Conservation (phyloP, 1,284 basidiomycete species). For the Takashimella koratensis region DNA sequence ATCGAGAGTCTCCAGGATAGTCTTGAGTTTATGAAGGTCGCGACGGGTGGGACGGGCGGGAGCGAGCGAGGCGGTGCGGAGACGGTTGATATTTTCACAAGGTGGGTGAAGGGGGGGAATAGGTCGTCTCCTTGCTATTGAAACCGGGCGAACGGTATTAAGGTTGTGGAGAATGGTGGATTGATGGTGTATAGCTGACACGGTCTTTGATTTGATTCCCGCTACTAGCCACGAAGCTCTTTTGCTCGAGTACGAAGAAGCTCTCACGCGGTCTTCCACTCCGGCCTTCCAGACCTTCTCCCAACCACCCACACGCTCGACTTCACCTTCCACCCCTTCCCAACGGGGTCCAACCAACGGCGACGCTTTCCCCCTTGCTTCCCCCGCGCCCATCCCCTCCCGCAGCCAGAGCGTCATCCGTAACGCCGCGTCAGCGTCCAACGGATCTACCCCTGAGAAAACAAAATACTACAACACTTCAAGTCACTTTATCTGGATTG, state of each 20-base stretch:
- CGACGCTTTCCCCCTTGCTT: neutral
- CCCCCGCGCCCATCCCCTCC: neutral
- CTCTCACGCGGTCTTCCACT: constrained; percentile 66
- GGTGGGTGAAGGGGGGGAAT: too few relatives aligned
- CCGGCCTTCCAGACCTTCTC: constrained; percentile 15
- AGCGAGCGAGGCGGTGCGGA: constrained; percentile 64
- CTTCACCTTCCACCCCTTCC: constrained; percentile 26
- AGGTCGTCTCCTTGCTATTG: too few relatives aligned
- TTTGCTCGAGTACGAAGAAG: constrained; percentile 89
- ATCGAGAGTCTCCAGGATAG: constrained; percentile 82
- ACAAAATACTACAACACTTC: constrained; percentile 53
- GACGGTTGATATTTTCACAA: constrained; percentile 92
- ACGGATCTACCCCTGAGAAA: neutral
- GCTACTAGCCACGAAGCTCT: constrained; percentile 79
- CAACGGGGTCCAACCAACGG: constrained; percentile 4
- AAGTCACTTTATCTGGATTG: constrained; percentile 95
- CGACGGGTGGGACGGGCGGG: constrained; percentile 64
- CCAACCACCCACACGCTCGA: constrained; percentile 18
- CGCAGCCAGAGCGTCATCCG: neutral
- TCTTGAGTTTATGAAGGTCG: constrained; percentile 76
- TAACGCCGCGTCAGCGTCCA: neutral
- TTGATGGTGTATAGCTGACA: too few relatives aligned
- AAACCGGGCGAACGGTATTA: too few relatives aligned
- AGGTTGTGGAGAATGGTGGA: too few relatives aligned
- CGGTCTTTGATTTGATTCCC: too few relatives aligned